Percentiles rank a stretch among this genome's conserved stretches.
phyloP scores from a whole-genome alignment of 306 rosid species.

The Aeschynomene evenia region DNA sequence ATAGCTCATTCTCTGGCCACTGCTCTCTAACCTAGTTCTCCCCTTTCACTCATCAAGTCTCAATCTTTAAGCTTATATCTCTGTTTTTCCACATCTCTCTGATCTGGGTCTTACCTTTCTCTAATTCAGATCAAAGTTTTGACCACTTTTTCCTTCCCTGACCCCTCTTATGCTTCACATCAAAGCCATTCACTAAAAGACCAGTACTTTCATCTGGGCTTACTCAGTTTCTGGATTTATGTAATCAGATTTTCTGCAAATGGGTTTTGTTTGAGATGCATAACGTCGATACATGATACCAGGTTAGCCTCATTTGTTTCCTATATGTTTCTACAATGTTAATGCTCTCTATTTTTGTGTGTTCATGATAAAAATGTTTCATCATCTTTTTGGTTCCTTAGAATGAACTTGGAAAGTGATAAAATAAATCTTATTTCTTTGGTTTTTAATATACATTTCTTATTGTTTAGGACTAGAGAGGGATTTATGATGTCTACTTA shows the following conservation, averaged over 20 bases:
- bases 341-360: not conserved
- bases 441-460: not conserved
- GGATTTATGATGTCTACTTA: slow-evolving; percentile 14
- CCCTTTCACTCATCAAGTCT: slow-evolving; percentile 35
- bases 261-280: slow-evolving; percentile 36
- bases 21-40: slow-evolving; percentile 39
- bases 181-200: slow-evolving; percentile 19
- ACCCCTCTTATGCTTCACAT: slow-evolving; percentile 30
- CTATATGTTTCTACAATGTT: not conserved
- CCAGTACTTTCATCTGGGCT: slow-evolving; percentile 33
- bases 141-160: slow-evolving; percentile 25
- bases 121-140: slow-evolving; percentile 35
- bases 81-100: slow-evolving; percentile 32
- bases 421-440: not conserved
- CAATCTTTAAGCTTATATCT: slow-evolving; percentile 31
- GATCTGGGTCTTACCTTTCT: slow-evolving; percentile 42
- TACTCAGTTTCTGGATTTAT: slow-evolving; percentile 26
- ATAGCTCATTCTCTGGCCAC: slow-evolving; percentile 28
- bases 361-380: slow-evolving; percentile 19
- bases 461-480: slow-evolving; percentile 19
- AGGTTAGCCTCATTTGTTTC: slow-evolving; percentile 48
- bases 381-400: slow-evolving; percentile 20
- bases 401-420: not conserved
- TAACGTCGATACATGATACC: slow-evolving; percentile 19
- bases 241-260: slow-evolving; percentile 34